Evolutionary conservation across 2,329 filamentous ascomycete genomes (phyloP).

Genomic region (Fusarium secorum): DNA sequence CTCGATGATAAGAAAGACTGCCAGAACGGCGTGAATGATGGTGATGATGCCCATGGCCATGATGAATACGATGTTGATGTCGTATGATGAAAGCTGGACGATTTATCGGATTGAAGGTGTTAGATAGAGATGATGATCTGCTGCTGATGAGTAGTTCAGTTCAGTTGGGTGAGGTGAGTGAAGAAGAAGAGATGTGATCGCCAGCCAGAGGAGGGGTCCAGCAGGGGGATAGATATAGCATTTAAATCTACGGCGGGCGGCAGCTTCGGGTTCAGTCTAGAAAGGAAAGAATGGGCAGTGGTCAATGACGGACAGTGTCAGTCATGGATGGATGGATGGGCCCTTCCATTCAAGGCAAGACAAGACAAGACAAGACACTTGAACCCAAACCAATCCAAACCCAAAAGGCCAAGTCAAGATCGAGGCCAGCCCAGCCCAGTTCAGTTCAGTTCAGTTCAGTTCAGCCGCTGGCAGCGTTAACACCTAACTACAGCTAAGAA

Average conservation of each 20-base stretch:
- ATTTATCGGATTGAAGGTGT: neutral
- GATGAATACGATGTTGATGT: slow-evolving; percentile 24
- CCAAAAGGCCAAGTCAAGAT: neutral
- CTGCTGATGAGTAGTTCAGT: neutral
- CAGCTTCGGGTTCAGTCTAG: slow-evolving; percentile 20
- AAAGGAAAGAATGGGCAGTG: neutral
- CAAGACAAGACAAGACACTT: neutral
- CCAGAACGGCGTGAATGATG: slow-evolving; percentile 72
- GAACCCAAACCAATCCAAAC: neutral
- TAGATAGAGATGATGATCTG: neutral
- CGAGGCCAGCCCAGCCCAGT: slow-evolving; percentile 16
- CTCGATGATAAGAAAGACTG: slow-evolving; percentile 74
- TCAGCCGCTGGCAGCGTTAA: neutral
- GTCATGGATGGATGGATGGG: slow-evolving; percentile 14
- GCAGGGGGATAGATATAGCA: slow-evolving; percentile 29
- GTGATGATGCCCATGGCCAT: slow-evolving; percentile 65
- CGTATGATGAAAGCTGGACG: neutral
- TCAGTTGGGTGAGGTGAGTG: neutral
- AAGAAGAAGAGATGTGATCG: neutral
- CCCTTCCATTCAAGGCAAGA: slow-evolving; percentile 5
- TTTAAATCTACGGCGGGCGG: slow-evolving; percentile 16
- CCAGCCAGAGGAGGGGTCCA: neutral
- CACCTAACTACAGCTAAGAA: neutral
- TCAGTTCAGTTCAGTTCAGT: neutral
- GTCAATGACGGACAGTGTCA: slow-evolving; percentile 19